Evolutionary conservation across 2,329 filamentous ascomycete genomes (phyloP), one percentile per base, ranked within the genome.

Genomic region (Arthroderma sp.): DNA sequence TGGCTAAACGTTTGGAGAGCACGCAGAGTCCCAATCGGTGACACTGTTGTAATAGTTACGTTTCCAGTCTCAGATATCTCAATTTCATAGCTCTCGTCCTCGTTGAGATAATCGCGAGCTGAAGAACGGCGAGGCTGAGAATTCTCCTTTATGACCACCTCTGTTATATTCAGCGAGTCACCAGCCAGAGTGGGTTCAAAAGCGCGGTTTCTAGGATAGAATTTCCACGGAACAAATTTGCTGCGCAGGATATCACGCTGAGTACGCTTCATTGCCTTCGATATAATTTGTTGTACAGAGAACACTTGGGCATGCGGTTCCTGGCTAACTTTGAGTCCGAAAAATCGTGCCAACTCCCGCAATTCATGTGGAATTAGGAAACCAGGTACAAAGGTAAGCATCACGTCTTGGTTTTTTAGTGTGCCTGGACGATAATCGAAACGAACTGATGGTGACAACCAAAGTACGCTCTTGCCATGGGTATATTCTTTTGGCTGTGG

Each of bases 141-240:
- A 5, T 8, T 29, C 44, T 55, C 51, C 11, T 40, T 46, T 33
- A 58, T 55, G 6, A 52, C 36, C 32, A 59, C 29, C 30, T 53
- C 51, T 30, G 49, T 43, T 15, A 58, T 50, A n/a, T 45, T 22
- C 33, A 8, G 32, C 5, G 33, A 15, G 15, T 31, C n/a, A 15
- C 30, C 34, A 22, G 39, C 28, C 11, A 29, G 11, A 7, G 32
- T 15, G 7, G 56, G 55, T 43, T 60, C 56, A 40, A 55, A 60
- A 8, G 41, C 27, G 7, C 48, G 45, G 38, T 54, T 50, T 30
- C 57, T 50, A 39, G 49, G 48, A 45, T 59, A 48, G 37, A 59
- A 53, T 38, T 58, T 59, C 58, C 57, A 60, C 2, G 58, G 58
- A 5, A 59, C 54, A 41, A 59, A 57, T 28, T 48, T 56, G 29